Conservation (phyloP, 257 asterid species). For the Ballota nigra region DNA sequence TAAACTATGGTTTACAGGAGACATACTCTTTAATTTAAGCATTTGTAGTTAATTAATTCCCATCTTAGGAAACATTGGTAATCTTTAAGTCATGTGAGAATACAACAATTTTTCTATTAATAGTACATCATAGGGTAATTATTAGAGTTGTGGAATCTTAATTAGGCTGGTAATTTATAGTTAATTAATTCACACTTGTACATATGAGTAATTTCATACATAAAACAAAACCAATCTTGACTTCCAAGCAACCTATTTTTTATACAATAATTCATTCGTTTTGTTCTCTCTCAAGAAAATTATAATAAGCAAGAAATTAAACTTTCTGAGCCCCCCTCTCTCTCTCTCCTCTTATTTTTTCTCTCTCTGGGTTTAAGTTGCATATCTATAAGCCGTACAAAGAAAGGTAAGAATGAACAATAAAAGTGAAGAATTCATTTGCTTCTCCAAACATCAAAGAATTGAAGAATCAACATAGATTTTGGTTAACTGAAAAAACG, state of each 20-base stretch:
- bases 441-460: conserved; percentile 38
- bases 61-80: neutral
- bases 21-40: neutral
- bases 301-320: conserved; percentile 28
- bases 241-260: conserved; percentile 77
- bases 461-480: conserved; percentile 15
- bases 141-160: too few species aligned
- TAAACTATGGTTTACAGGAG: too few species aligned
- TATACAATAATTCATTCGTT: conserved; percentile 26
- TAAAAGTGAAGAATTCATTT: conserved; percentile 31
- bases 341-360: conserved; percentile 19
- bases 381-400: conserved; percentile 1
- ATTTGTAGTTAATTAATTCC: neutral
- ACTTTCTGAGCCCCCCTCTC: conserved; percentile 13
- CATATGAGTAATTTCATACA: conserved; percentile 20
- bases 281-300: conserved; percentile 28
- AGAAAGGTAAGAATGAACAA: conserved; percentile 3
- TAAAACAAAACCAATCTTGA: conserved; percentile 60
- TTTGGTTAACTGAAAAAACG: conserved; percentile 28
- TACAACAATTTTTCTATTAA: neutral
- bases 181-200: conserved; percentile 21
- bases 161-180: neutral
- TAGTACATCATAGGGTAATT: too few species aligned
- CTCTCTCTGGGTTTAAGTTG: conserved; percentile 21
- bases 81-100: neutral